phyloP scores from a whole-genome alignment of 306 rosid species.

The Rosa multiflora region DNA sequence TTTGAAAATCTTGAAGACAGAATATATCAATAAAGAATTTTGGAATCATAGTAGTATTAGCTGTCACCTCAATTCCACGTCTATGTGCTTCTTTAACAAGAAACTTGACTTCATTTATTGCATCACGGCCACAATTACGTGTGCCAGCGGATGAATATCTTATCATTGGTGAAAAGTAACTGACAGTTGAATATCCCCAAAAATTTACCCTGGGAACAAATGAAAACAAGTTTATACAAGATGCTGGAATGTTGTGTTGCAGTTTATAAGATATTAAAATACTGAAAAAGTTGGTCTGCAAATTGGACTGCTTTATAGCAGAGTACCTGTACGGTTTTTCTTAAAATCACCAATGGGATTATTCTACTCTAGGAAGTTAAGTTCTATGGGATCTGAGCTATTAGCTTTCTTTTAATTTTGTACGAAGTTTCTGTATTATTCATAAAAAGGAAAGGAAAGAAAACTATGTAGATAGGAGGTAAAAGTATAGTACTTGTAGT shows the following conservation, averaged over 20 bases:
- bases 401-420: background rate
- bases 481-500: constrained; percentile 49
- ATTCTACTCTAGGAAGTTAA: background rate
- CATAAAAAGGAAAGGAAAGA: background rate
- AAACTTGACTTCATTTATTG: constrained; percentile 76
- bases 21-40: constrained; percentile 12
- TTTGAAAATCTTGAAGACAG: constrained; percentile 11
- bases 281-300: background rate
- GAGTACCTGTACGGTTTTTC: background rate
- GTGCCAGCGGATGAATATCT: constrained; percentile 84
- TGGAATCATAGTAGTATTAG: constrained; percentile 12
- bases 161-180: constrained; percentile 91
- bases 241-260: background rate
- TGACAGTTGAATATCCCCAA: constrained; percentile 98
- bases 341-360: background rate
- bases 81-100: constrained; percentile 90
- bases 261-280: background rate
- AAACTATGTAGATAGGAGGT: background rate
- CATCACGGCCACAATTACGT: constrained; percentile 75
- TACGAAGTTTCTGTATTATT: background rate
- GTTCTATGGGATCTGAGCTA: background rate
- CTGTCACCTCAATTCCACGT: constrained; percentile 87
- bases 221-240: background rate
- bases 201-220: constrained; percentile 69
- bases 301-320: background rate